Conservation (phyloP, 2,329 filamentous ascomycete species). For the Pseudogymnoascus sp. region DNA sequence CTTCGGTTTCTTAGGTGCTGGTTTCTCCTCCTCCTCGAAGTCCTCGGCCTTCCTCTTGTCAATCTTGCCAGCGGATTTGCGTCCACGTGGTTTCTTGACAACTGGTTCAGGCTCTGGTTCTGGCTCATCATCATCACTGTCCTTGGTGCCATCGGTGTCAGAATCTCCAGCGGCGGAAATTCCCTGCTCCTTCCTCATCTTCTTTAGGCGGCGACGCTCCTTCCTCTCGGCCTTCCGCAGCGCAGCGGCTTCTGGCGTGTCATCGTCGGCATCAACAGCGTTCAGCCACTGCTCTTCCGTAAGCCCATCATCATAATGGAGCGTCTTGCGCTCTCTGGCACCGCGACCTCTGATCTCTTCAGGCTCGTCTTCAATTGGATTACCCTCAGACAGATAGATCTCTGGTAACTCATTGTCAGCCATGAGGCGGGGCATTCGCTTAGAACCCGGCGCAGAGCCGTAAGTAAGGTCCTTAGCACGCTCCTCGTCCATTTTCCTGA, state of each 20-base stretch:
- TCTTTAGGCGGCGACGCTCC: slow-evolving; percentile 66
- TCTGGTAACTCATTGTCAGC: slow-evolving; percentile 82
- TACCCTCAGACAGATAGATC: slow-evolving; percentile 84
- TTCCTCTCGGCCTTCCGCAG: slow-evolving; percentile 81
- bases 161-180: neutral
- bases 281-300: slow-evolving; percentile 99
- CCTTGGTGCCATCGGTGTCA: slow-evolving; percentile 3
- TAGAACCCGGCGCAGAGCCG: slow-evolving; percentile 54
- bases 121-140: slow-evolving; percentile 50
- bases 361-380: slow-evolving; percentile 68
- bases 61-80: slow-evolving; percentile 61
- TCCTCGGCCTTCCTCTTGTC: slow-evolving; percentile 79
- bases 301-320: slow-evolving; percentile 92
- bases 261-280: slow-evolving; percentile 94
- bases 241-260: slow-evolving; percentile 85
- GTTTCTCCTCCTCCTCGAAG: slow-evolving; percentile 66
- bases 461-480: slow-evolving; percentile 59
- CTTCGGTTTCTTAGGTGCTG: slow-evolving; percentile 69
- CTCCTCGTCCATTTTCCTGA: slow-evolving; percentile 77
- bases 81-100: slow-evolving; percentile 67
- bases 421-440: slow-evolving; percentile 70
- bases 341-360: slow-evolving; percentile 77
- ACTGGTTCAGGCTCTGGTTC: slow-evolving; percentile 46
- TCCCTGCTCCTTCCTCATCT: slow-evolving; percentile 21
- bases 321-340: slow-evolving; percentile 86